Evolutionary conservation across 2,329 filamentous ascomycete species (phyloP), one percentile per base, ranked within the genome.

Genomic region (Colletotrichum lupini): DNA sequence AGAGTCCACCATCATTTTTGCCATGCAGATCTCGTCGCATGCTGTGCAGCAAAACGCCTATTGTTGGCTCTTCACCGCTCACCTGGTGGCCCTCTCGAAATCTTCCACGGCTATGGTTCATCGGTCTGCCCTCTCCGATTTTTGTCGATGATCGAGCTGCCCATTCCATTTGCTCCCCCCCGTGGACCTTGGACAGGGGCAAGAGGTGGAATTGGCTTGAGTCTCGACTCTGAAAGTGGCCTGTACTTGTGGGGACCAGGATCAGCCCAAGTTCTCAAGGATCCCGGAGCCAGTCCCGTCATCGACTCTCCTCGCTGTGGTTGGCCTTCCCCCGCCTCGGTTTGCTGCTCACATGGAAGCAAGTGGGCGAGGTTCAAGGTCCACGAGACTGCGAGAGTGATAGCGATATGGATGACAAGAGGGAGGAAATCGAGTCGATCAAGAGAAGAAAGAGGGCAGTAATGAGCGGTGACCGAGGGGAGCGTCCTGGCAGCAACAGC

Each of bases 221-320:
- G 9, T 35, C 30, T 32, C 24, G 35, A 46, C 58, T 28, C 16
- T 8, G 14, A 28, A 32, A 49, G 28, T 7, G 53, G 22, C 4
- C 42, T 19, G 16, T 19, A 19, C 16, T 8, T 8, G 60, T 69
- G 66, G 71, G 67, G 56, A 30, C 30, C 16, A 16, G 5, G 22
- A 22, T 22, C 56, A 37, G 60, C 62, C 32, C 16, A 22, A 28
- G 28, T 22, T 24, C 37, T 46, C 52, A 56, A 35, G 35, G 35
- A 30, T 56, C 22, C 60, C 71, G 71, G 71, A 73, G 67, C 67
- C 49, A 73, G 67, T 64, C 71, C 71, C 71, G 71, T 66, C 60
- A 61, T 69, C 46, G 55, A 57, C 19, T 19, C 35, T n/a, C 32
- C 24, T 28, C 24, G 37, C 26, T 59, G 35, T 61, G 67, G 70